Evolutionary conservation across 371 early-diverging fungal species (phyloP).

Genomic region (Batrachochytrium dendrobatidis): DNA sequence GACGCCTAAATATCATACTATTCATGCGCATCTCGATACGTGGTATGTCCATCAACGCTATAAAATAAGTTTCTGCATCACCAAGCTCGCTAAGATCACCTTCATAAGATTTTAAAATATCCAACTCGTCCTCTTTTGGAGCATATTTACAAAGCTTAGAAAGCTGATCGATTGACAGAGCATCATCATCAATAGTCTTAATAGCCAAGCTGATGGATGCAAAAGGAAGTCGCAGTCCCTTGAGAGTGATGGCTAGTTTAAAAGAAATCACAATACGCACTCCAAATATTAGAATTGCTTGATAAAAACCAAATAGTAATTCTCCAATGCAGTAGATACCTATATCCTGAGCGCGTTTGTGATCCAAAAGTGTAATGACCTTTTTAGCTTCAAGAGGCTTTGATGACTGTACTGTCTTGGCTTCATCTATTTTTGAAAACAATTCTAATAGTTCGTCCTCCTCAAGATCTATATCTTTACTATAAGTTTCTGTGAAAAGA

Average conservation of each 20-base stretch:
- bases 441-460: slow-evolving; percentile 22
- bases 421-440: slow-evolving; percentile 12
- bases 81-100: slow-evolving; percentile 58
- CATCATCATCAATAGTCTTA: slow-evolving; percentile 20
- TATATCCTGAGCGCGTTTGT: slow-evolving; percentile 25
- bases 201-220: slow-evolving; percentile 25
- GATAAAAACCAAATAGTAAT: no score
- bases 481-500: slow-evolving; percentile 25
- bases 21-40: slow-evolving; percentile 58
- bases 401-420: background rate
- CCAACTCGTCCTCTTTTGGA: slow-evolving; percentile 37
- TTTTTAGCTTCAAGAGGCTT: slow-evolving; percentile 11
- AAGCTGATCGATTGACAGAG: slow-evolving; percentile 26
- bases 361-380: slow-evolving; percentile 28
- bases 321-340: slow-evolving; percentile 9
- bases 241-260: slow-evolving; percentile 20
- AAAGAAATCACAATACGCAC: slow-evolving; percentile 5
- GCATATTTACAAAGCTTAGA: slow-evolving; percentile 16
- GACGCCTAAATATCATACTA: slow-evolving; percentile 66
- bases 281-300: no score
- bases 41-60: slow-evolving; percentile 60
- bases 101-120: slow-evolving; percentile 56
- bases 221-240: slow-evolving; percentile 16
- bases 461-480: slow-evolving; percentile 9
- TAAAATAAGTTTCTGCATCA: slow-evolving; percentile 59